phyloP scores from a whole-genome alignment of 2,329 filamentous ascomycete species.

The Venturia pyrina region DNA sequence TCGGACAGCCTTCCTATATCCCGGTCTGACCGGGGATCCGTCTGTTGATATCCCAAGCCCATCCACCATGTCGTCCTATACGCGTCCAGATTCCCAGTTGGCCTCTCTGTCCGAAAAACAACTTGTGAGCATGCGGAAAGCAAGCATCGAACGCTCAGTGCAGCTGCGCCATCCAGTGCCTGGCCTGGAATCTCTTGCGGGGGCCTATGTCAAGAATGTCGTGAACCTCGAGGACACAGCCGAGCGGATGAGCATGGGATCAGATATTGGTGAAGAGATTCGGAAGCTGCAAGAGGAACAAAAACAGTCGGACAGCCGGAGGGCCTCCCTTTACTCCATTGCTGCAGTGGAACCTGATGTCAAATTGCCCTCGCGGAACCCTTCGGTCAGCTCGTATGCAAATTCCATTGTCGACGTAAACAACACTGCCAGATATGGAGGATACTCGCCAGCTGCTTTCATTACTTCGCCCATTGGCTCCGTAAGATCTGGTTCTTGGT shows the following conservation, averaged over 20 bases:
- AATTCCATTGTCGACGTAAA: constrained; percentile 63
- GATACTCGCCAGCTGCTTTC: constrained; percentile 56
- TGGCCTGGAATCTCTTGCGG: constrained; percentile 51
- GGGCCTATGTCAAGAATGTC: constrained; percentile 56
- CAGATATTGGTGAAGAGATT: constrained; percentile 70
- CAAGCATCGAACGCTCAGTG: constrained; percentile 13
- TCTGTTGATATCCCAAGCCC: neutral
- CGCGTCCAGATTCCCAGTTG: neutral
- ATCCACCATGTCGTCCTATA: neutral
- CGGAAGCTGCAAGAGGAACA: constrained; percentile 61
- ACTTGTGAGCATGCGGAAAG: constrained; percentile 14
- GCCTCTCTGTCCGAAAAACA: neutral
- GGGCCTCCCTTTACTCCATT: constrained; percentile 28
- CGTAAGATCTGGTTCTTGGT: constrained; percentile 40
- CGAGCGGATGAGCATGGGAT: constrained; percentile 60
- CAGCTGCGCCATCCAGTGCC: constrained; percentile 48
- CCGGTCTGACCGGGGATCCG: neutral
- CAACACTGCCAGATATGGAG: constrained; percentile 54
- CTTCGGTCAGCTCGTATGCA: constrained; percentile 32
- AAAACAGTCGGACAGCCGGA: constrained; percentile 33
- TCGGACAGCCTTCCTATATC: neutral
- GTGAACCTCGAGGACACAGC: constrained; percentile 66
- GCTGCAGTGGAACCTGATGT: constrained; percentile 18
- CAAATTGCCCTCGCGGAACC: constrained; percentile 28
- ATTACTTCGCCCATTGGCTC: constrained; percentile 55